Evolutionary conservation across 2,329 filamentous ascomycete genomes (phyloP).

Genomic region (Chaetothyriales sp.): DNA sequence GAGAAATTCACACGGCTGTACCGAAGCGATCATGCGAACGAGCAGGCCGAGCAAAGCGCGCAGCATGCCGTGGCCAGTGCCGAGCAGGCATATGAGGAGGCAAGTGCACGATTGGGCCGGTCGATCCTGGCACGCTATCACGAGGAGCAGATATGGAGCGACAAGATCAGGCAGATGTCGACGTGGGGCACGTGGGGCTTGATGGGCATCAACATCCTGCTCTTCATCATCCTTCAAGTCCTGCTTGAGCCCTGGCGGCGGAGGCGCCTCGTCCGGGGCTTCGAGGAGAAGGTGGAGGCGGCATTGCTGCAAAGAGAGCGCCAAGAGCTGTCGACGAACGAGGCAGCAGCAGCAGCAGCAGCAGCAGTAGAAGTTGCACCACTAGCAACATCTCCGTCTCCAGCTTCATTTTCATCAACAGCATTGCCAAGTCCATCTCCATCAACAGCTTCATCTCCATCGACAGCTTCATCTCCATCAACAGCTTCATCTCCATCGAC

Average conservation of each 20-base stretch:
- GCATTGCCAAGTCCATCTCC: conserved; percentile 1
- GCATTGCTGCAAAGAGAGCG: conserved; percentile 54
- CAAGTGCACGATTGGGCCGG: conserved; percentile 60
- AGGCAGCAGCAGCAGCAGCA: conserved; percentile 1
- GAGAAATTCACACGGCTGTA: conserved; percentile 92
- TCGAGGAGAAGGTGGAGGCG: conserved; percentile 61
- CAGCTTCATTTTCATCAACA: neutral
- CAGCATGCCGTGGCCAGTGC: conserved; percentile 59
- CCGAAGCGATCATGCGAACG: conserved; percentile 81
- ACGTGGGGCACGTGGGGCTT: conserved; percentile 98
- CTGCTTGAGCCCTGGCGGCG: conserved; percentile 88
- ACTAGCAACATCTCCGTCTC: conserved; percentile 2
- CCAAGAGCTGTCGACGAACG: neutral
- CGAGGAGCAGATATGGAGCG: conserved; percentile 98
- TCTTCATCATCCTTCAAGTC: conserved; percentile 76
- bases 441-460: neutral
- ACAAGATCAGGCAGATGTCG: conserved; percentile 88
- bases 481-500: neutral
- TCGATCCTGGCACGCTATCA: conserved; percentile 86
- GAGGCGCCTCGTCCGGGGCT: conserved; percentile 63
- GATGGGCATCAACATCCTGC: conserved; percentile 88
- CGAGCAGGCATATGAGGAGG: conserved; percentile 67
- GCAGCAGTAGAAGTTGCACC: neutral
- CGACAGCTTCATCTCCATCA: neutral
- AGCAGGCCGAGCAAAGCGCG: conserved; percentile 63